Evolutionary conservation across 495 filamentous ascomycete genomes (phyloP), one percentile per base, ranked within the genome.

Genomic region (Aspergillus egyptiacus): DNA sequence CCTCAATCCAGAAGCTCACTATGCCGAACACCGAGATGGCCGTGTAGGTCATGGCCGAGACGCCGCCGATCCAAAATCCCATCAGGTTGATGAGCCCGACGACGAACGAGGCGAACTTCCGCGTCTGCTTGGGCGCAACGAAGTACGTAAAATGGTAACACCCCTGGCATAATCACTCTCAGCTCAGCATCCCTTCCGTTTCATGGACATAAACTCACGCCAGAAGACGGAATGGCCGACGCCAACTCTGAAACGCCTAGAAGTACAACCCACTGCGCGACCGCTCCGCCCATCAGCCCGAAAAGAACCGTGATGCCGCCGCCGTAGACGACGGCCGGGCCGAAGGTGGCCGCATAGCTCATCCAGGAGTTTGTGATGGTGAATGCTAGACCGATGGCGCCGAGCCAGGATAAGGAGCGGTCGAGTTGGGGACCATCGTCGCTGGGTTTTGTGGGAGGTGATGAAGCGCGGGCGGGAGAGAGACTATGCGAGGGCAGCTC

Each of bases 81-180:
- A 69, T 19, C 8, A 62, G 48, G 22, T 51, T 63, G 31, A 61
- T 54, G 34, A 58, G 60, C 7, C 65, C 65, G 11, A 66, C 50
- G 3, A 45, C 40, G 22, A 56, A 68, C n/a, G 65, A 64, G 2
- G 59, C 59, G 32, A 63, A 61, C 15, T 53, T 50, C 20, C 53
- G 59, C 9, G 48, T 49, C 27, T 39, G 36, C 2, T 24, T 24
- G 0, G 65, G 60, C 1, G 64, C 55, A n/a, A 69, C 37, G 24
- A 67, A 62, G 51, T 57, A 66, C 8, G 56, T 54, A 27, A 63
- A 66, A 42, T 66, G 60, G 33, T 66, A 66, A 53, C 59, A 56
- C 6, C 63, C 63, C 62, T 65, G 15, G 0, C 1, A 17, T 11
- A 6, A 4, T 28, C 9, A 31, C 8, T 31, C n/a, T 6, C 9